Evolutionary conservation across 371 early-diverging fungal genomes (phyloP), one percentile per base, ranked within the genome.

Genomic region (Mucor velutinosus): DNA sequence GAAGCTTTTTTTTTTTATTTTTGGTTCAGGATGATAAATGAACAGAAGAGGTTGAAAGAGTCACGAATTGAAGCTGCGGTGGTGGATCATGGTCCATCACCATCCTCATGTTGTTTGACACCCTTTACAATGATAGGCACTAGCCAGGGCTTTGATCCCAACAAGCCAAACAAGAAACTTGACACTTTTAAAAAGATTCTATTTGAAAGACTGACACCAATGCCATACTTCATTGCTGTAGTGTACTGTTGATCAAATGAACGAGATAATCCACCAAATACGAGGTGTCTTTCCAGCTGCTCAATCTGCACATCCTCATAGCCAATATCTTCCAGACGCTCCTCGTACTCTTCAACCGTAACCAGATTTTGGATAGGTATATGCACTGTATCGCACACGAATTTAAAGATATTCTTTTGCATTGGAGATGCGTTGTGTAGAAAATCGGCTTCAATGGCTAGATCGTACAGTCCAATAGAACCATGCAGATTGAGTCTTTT

Each of bases 391-490:
- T 59, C 27, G 45, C 76, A 72, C 1, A 78, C 10, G 1, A 47
- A 19, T 3, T 66, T 45, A 2, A 70, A 39, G 7, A 76, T 27
- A 17, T 17, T 49, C 1, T 45, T 23, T n/a, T 68, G 61, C 19
- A 47, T 59, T 14, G 69, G 61, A 4, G 72, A 37, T 21, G 55
- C 51, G 1, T 45, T 37, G 19, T 62, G 19, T 56, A 71, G 23
- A 7, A 73, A 64, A 8, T 43, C 29, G 6, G 74, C 63, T 17
- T 76, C 65, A 17, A 80, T 23, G 4, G 75, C 62, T 15, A 84
- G 59, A 65, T 84, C 84, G 35, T 72, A 81, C 10, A 84, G 43
- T 8, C 86, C 70, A 63, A 88, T 7, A 25, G 66, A n/a, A 32
- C 87, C 84, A n/a, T 67, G 69, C 2, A 77, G 67, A 5, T 62